A percentile compares a stretch with the other conserved stretches of the same genome.
Conservation (phyloP, 2,329 filamentous ascomycete genomes). For the Phyllosticta citribraziliensis region DNA sequence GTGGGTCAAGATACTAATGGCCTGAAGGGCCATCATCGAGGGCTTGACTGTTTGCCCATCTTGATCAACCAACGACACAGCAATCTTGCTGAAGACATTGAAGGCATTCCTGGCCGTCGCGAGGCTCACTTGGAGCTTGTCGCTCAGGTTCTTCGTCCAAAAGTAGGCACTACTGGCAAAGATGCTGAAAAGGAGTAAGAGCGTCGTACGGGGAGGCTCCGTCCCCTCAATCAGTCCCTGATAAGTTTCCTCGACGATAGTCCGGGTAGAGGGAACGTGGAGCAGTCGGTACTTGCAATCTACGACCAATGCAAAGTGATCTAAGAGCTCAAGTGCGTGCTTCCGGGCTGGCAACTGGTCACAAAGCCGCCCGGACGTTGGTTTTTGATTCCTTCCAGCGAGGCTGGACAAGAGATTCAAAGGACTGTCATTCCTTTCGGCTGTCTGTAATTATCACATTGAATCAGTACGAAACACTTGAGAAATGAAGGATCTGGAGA, state of each 20-base stretch:
- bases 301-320: neutral
- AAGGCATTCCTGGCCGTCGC: neutral
- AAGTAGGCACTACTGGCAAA: slow-evolving; percentile 23
- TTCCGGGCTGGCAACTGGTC: neutral
- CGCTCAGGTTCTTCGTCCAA: slow-evolving; percentile 16
- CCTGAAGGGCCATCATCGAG: slow-evolving; percentile 29
- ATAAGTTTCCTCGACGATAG: neutral
- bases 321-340: neutral
- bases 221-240: neutral
- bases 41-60: neutral
- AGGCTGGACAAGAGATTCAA: neutral
- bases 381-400: neutral
- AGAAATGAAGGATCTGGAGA: neutral
- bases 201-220: neutral
- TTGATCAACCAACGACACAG: neutral
- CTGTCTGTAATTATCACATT: neutral
- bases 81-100: neutral
- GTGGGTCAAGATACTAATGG: slow-evolving; percentile 26
- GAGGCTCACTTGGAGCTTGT: neutral
- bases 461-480: neutral
- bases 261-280: neutral
- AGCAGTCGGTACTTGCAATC: neutral
- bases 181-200: slow-evolving; percentile 24
- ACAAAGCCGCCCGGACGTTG: neutral
- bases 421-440: neutral